These are phyloP conservation scores for Triangularia setosa DNA, from an alignment of 2,329 filamentous ascomycete species.

Conservation along the genomic window DNA sequence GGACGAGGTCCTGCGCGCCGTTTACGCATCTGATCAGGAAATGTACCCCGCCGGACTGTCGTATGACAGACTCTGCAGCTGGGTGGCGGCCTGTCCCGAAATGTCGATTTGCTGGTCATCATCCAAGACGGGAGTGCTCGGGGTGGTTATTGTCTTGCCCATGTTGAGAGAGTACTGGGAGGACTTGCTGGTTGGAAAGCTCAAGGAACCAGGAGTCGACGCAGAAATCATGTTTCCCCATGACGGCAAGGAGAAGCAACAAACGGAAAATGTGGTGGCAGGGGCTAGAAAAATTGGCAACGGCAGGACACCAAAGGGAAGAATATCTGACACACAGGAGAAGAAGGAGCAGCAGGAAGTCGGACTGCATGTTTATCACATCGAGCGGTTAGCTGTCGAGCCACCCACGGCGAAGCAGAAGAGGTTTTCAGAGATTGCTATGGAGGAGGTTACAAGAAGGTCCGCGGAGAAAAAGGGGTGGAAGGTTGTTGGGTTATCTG, in stretches of 20 bases:
- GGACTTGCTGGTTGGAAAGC: conserved; percentile 27
- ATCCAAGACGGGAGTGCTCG: conserved; percentile 12
- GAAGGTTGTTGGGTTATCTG: conserved; percentile 29
- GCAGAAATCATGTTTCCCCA: conserved; percentile 27
- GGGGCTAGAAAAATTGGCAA: not conserved
- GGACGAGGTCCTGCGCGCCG: conserved; percentile 17
- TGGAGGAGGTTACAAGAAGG: conserved; percentile 21
- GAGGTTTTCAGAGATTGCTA: conserved; percentile 25
- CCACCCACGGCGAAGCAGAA: conserved; percentile 2
- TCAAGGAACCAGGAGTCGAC: conserved; percentile 31
- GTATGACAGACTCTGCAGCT: conserved; percentile 28
- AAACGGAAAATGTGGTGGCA: not conserved
- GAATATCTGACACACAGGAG: not conserved
- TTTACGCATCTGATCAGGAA: conserved; percentile 31
- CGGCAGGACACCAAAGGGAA: not conserved
- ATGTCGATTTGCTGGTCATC: conserved; percentile 28
- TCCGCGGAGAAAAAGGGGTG: conserved; percentile 17
- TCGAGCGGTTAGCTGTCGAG: conserved; percentile 28
- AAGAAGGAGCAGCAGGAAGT: conserved; percentile 17
- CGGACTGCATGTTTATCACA: conserved; percentile 36
- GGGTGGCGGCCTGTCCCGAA: conserved; percentile 29
- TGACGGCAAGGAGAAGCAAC: not conserved
- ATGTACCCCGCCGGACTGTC: conserved; percentile 36
- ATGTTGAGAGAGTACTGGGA: conserved; percentile 27
- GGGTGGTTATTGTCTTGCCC: conserved; percentile 33